Base-by-base conservation (phyloP, 495 filamentous ascomycete species). In the Annulohypoxylon nitens region DNA sequence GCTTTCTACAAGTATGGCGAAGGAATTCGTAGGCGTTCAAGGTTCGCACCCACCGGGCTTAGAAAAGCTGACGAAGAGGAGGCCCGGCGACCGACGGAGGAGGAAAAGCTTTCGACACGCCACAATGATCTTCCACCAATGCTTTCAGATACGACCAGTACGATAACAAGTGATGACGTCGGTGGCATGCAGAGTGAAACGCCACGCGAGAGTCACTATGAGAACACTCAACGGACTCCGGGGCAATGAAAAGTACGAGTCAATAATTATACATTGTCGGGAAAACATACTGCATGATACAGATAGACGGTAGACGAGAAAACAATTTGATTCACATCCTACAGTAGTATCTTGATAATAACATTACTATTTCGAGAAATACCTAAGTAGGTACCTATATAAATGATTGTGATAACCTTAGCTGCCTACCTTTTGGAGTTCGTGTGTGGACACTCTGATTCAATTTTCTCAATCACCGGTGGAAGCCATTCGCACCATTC, bases 1-100 rank as follows among this genome's bases (percentile, higher is more conserved):
- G 69, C 85, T 2, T 88, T 88, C 64, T 86, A 86, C 72, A 80
- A 80, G 45, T 85, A 86, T 72, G 86, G 85, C 43, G 81, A 81
- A 62, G 67, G 73, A 26, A 85, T 88, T 48, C 74, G 86, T n/a
- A 73, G 61, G 36, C 74, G 81, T 33, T 76, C 73, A 47, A 71
- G 67, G 47, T 83, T 82, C 66, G 82, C 82, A 10, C 81, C 82
- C 0, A 78, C 80, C n/a, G 59, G 39, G 10, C 61, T 61, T 34
- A 79, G 73, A 54, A 63, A 57, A 30, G 43, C 55, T 7, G 66
- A 77, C 33, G 69, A 72, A 11, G 73, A 66, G 30, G 71, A 75
- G 34, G 54, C 64, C 3, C 69, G 75, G 39, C 64, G 33, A n/a
- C 47, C 11, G 2, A 37, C 70, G 16, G 64, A 66, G 14, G 39